phyloP scores from a whole-genome alignment of 306 rosid genomes.

The Herpetospermum pedunculosum region DNA sequence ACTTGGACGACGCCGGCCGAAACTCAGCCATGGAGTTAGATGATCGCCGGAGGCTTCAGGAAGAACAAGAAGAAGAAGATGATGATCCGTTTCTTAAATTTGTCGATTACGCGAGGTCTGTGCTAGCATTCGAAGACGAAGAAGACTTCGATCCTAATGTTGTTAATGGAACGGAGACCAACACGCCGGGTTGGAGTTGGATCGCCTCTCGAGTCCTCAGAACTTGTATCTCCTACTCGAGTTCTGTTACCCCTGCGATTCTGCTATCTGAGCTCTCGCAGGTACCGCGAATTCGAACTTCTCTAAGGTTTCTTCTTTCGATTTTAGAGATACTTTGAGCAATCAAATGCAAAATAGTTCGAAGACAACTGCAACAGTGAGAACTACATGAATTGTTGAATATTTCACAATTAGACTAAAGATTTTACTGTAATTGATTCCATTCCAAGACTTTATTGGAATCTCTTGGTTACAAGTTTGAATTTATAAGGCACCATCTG shows the following conservation, averaged over 20 bases:
- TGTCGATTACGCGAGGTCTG: constrained; percentile 54
- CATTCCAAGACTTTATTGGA: neutral
- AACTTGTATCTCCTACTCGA: constrained; percentile 68
- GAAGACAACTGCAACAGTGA: neutral
- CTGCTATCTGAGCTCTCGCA: constrained; percentile 74
- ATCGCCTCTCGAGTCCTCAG: constrained; percentile 60
- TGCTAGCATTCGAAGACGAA: constrained; percentile 30
- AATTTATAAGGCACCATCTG: neutral
- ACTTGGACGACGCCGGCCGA: neutral
- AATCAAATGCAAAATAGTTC: neutral
- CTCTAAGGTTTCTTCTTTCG: neutral
- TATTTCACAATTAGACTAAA: neutral
- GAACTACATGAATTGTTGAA: neutral
- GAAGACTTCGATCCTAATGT: constrained; percentile 24
- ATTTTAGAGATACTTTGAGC: neutral
- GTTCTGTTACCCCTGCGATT: constrained; percentile 79
- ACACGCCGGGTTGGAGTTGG: constrained; percentile 71
- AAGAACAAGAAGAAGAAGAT: constrained; percentile 20
- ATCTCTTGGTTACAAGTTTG: neutral
- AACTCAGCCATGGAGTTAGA: constrained; percentile 36
- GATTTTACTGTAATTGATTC: neutral
- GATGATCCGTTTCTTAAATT: constrained; percentile 63
- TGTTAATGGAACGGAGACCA: constrained; percentile 18
- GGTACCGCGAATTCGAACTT: constrained; percentile 25
- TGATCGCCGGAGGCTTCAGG: constrained; percentile 18